A percentile compares a stretch with the other conserved stretches of the same genome.
Conservation (phyloP, 306 rosid species). For the Cucurbita moschata region DNA sequence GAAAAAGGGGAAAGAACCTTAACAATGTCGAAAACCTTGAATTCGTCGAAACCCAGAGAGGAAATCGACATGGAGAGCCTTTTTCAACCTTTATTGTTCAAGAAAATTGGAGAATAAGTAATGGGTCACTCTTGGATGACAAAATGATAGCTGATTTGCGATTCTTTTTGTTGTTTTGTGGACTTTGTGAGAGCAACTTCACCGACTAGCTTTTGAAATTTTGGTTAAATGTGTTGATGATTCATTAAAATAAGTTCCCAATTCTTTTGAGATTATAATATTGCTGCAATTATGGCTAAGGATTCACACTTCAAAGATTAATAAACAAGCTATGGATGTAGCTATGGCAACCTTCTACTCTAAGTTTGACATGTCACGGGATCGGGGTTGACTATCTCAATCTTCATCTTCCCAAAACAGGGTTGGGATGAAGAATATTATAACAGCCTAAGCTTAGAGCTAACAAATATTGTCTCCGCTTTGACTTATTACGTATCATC, state of each 20-base stretch:
- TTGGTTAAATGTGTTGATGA: conserved; percentile 13
- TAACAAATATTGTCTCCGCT: too few relatives aligned
- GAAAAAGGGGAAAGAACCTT: neutral
- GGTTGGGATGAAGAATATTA: too few relatives aligned
- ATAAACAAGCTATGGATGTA: neutral
- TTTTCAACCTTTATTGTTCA: conserved; percentile 19
- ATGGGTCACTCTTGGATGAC: conserved; percentile 30
- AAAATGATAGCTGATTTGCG: conserved; percentile 22
- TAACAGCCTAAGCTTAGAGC: too few relatives aligned
- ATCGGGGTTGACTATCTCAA: too few relatives aligned
- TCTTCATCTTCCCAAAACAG: too few relatives aligned
- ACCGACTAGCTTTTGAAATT: conserved; percentile 73
- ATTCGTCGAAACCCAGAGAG: conserved; percentile 1
- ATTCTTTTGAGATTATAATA: neutral
- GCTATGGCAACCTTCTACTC: neutral
- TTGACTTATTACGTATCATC: too few relatives aligned
- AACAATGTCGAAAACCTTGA: neutral
- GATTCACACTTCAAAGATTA: neutral
- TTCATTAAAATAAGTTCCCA: neutral
- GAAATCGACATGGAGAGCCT: neutral
- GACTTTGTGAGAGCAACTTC: conserved; percentile 52
- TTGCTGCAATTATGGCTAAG: neutral
- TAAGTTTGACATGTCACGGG: too few relatives aligned
- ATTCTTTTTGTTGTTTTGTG: conserved; percentile 39
- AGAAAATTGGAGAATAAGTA: neutral